Evolutionary conservation across 2,329 filamentous ascomycete species (phyloP).

Genomic region (Tolypocladium paradoxum): DNA sequence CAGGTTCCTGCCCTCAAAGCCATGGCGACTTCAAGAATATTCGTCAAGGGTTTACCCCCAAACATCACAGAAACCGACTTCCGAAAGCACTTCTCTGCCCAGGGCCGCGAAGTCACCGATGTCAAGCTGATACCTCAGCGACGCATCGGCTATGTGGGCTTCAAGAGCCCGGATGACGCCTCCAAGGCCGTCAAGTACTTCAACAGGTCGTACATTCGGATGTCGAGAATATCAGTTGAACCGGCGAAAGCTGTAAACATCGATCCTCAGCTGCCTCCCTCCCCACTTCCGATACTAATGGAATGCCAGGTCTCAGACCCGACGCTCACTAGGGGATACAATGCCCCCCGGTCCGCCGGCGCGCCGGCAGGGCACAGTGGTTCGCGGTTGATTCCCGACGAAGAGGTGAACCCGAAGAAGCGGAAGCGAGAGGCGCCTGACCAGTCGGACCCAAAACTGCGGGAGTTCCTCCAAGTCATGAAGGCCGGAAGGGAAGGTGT

Average conservation of each 20-base stretch:
- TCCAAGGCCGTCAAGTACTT: slow-evolving; percentile 84
- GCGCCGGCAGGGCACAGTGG: slow-evolving; percentile 5
- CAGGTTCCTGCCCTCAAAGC: slow-evolving; percentile 10
- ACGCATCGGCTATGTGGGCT: slow-evolving; percentile 92
- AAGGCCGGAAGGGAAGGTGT: slow-evolving; percentile 35
- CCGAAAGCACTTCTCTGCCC: slow-evolving; percentile 72
- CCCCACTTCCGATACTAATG: slow-evolving; percentile 17
- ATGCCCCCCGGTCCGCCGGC: slow-evolving; percentile 13
- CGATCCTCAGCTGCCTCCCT: slow-evolving; percentile 6
- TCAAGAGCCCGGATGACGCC: slow-evolving; percentile 73
- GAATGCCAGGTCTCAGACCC: slow-evolving; percentile 36
- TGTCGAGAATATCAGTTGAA: slow-evolving; percentile 89
- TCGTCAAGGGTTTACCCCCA: slow-evolving; percentile 78
- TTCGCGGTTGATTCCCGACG: slow-evolving; percentile 9
- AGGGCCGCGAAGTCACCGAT: slow-evolving; percentile 72
- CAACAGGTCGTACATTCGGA: slow-evolving; percentile 88
- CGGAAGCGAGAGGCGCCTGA: slow-evolving; percentile 52
- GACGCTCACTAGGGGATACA: slow-evolving; percentile 19
- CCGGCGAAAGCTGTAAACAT: slow-evolving; percentile 64
- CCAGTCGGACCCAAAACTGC: slow-evolving; percentile 65
- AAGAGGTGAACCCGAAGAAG: slow-evolving; percentile 45
- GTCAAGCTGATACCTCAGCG: slow-evolving; percentile 82
- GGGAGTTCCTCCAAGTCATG: slow-evolving; percentile 81
- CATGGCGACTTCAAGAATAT: slow-evolving; percentile 55
- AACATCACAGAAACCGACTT: slow-evolving; percentile 77